Evolutionary conservation across 352 stramenopile genomes (phyloP), one percentile per base, ranked within the genome.

Genomic region (Globisporangium alternatum): DNA sequence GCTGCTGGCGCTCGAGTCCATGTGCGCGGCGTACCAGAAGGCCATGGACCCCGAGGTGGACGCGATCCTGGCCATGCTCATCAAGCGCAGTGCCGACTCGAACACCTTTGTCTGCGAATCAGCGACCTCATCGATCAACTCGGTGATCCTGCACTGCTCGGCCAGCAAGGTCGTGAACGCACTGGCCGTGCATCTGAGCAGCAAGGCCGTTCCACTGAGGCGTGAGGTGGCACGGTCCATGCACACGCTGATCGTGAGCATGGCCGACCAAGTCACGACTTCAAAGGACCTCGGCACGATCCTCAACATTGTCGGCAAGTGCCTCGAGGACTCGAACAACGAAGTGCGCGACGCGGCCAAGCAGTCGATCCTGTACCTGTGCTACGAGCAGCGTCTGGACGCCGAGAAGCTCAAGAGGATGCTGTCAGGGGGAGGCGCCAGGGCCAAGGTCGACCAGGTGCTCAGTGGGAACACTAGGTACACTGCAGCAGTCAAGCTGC

Each of bases 31-130:
- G 21, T 76, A 86, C 37, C 74, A 70, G 37, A 72, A 78, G 25
- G 21, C 65, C 0, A 80, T 95, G 60, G 83, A 95, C 52, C 56
- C 62, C 0, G 81, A 93, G 31, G 66, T 91, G 13, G 83, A 92
- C 37, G 72, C 62, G 21, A 74, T 92, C 7, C 39, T 93, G 4
- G 71, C 82, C 0, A 58, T 89, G 41, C 64, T 95, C 25, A 70
- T 95, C 12, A 88, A 85, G 47, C 82, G 86, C 4, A 83, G 75
- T 44, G 70, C 68, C 2, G 83, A 95, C 60, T 89, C 83, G 8
- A 95, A 91, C 33, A 30, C 75, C 1, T 95, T 95, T 60, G 77
- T 95, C 37, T 90, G 81, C 43, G 83, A 91, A 31, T 86, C 78
- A 2, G 83, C 75, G 3, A 67, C 69, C 28, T 57, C 70, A 9